A percentile compares a stretch with the other conserved stretches of the same genome.
These are phyloP conservation scores for Fraxinus latifolia DNA, from an alignment of 305 asterid genomes.

Conservation along the genomic window DNA sequence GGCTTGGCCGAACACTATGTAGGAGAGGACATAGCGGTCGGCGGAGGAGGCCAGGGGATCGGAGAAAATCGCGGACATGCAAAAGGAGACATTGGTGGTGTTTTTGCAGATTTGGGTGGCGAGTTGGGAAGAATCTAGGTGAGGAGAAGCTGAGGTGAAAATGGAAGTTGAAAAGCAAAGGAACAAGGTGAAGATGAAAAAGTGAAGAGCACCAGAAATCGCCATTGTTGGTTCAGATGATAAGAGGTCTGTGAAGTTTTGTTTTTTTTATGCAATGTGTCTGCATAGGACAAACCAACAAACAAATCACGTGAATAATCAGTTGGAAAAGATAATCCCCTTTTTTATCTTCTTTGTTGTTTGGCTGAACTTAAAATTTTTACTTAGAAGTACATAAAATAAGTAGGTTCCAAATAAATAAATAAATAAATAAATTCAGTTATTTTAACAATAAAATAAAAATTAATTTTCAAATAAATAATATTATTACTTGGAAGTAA, in stretches of 20 bases:
- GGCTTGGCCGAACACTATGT: slow-evolving; percentile 32
- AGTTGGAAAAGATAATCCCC: neutral
- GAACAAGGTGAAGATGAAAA: slow-evolving; percentile 9
- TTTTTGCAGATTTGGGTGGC: slow-evolving; percentile 39
- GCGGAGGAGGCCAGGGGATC: slow-evolving; percentile 38
- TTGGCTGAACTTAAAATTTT: neutral
- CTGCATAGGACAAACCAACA: neutral
- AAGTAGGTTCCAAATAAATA: too few species aligned
- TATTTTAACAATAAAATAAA: neutral
- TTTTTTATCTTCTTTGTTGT: neutral
- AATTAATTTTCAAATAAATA: neutral
- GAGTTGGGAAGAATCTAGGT: slow-evolving; percentile 13
- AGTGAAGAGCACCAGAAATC: neutral
- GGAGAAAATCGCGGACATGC: slow-evolving; percentile 36
- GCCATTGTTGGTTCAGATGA: slow-evolving; percentile 10
- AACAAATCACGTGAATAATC: neutral
- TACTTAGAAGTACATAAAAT: too few species aligned
- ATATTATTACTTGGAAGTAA: neutral
- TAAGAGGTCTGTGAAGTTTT: neutral
- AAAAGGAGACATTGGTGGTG: slow-evolving; percentile 35
- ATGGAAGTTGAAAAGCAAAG: neutral
- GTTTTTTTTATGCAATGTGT: neutral
- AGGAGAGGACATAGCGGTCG: slow-evolving; percentile 34
- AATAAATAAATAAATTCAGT: neutral
- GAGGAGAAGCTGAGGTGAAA: neutral